Evolutionary conservation across 2,329 filamentous ascomycete genomes (phyloP).

Genomic region (Monosporascus sp.): DNA sequence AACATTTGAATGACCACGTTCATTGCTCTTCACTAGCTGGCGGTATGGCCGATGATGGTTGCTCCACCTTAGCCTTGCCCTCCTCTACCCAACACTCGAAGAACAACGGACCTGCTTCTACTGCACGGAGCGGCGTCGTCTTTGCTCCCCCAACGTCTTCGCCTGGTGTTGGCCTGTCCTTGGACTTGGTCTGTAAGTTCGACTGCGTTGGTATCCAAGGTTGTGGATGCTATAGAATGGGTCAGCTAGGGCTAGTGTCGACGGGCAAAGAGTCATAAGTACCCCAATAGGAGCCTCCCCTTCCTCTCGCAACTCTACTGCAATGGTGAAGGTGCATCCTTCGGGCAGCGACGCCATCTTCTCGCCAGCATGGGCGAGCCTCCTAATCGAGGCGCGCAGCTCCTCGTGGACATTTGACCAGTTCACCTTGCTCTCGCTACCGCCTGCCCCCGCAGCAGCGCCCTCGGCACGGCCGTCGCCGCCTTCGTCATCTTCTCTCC

Average conservation of each 20-base stretch:
- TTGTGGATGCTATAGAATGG: constrained; percentile 46
- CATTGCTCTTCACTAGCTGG: no score
- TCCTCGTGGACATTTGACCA: constrained; percentile 66
- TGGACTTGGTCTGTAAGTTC: constrained; percentile 36
- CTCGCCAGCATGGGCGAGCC: constrained; percentile 55
- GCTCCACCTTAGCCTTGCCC: constrained; percentile 37
- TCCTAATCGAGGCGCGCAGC: constrained; percentile 61
- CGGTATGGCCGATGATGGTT: constrained; percentile 3
- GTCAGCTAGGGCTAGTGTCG: constrained; percentile 2
- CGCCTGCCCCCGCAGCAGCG: background rate
- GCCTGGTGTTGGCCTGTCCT: constrained; percentile 24
- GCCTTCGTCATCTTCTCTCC: constrained; percentile 22
- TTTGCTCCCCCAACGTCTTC: constrained; percentile 32
- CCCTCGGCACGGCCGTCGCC: constrained; percentile 5
- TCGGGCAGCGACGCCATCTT: constrained; percentile 53
- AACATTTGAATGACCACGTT: no score
- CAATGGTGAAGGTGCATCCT: constrained; percentile 70
- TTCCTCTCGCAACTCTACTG: constrained; percentile 64
- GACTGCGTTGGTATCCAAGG: constrained; percentile 55
- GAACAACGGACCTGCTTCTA: constrained; percentile 55
- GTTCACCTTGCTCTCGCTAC: constrained; percentile 29
- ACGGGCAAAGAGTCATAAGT: constrained; percentile 22
- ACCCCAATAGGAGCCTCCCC: constrained; percentile 54
- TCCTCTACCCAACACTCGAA: constrained; percentile 64
- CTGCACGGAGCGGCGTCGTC: constrained; percentile 47